Conservation (phyloP, 352 stramenopile species). For the Globisporangium cylindrosporum region DNA sequence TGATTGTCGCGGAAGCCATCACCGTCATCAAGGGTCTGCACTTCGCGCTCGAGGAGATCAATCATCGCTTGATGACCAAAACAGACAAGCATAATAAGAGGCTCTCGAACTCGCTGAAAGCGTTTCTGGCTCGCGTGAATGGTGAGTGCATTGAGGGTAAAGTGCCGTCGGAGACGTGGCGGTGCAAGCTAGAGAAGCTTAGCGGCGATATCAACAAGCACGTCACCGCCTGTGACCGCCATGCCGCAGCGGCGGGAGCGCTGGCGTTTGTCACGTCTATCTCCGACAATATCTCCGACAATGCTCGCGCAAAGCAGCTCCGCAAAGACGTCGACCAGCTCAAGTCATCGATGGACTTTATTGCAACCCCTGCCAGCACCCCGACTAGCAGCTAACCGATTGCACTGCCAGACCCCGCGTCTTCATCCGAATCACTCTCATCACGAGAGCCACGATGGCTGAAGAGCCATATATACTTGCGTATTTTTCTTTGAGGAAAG, state of each 20-base stretch:
- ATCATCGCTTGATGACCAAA: not conserved
- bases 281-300: not conserved
- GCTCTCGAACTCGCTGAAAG: not conserved
- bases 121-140: not conserved
- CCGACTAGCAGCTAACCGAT: not conserved
- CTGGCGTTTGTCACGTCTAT: not conserved
- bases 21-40: not conserved
- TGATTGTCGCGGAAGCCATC: not conserved
- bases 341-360: not conserved
- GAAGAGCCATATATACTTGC: not conserved
- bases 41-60: not conserved
- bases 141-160: not conserved
- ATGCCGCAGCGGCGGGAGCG: not conserved
- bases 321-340: not conserved
- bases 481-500: not conserved
- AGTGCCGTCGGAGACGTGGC: not conserved
- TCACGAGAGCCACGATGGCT: not conserved
- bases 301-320: not conserved
- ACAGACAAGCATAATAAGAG: not conserved
- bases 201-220: not conserved
- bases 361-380: not conserved
- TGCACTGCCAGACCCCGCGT: not conserved
- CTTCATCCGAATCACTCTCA: not conserved
- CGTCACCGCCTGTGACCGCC: not conserved
- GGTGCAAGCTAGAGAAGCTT: not conserved